Conservation (phyloP, 2,329 filamentous ascomycete genomes). For the Trichoderma sp. region DNA sequence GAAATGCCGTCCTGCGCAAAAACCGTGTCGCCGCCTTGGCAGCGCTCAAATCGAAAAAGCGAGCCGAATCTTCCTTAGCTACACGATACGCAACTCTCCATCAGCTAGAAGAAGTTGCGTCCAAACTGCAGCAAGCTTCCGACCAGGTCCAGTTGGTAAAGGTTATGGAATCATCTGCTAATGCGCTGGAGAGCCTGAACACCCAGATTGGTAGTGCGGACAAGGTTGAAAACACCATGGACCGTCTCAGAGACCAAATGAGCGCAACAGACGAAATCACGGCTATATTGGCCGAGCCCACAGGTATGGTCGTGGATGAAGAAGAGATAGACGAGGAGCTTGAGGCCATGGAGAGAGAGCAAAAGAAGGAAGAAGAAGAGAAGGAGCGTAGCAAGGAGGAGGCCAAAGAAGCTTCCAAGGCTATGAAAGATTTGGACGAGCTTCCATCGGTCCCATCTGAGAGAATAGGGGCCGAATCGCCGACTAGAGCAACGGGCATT, state of each 20-base stretch:
- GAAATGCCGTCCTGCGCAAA: slow-evolving; percentile 67
- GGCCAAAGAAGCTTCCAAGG: slow-evolving; percentile 39
- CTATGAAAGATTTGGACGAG: slow-evolving; percentile 53
- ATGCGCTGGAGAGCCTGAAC: slow-evolving; percentile 71
- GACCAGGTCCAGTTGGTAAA: slow-evolving; percentile 81
- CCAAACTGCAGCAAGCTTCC: slow-evolving; percentile 79
- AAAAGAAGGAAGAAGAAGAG: slow-evolving; percentile 52
- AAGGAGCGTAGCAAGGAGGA: slow-evolving; percentile 37
- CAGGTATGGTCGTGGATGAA: slow-evolving; percentile 63
- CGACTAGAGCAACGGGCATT: slow-evolving; percentile 40
- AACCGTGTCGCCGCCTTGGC: slow-evolving; percentile 74
- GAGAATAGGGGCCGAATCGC: slow-evolving; percentile 23
- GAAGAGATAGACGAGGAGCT: slow-evolving; percentile 85
- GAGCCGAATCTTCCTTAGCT: slow-evolving; percentile 70
- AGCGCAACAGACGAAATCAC: slow-evolving; percentile 77
- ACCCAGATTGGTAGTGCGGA: slow-evolving; percentile 73
- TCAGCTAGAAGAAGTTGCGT: slow-evolving; percentile 79
- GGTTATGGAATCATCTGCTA: slow-evolving; percentile 75
- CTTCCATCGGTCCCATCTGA: slow-evolving; percentile 39
- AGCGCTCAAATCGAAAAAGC: slow-evolving; percentile 77
- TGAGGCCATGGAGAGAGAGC: slow-evolving; percentile 65
- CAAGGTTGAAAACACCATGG: slow-evolving; percentile 71
- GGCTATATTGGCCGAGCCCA: slow-evolving; percentile 66
- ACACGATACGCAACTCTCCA: slow-evolving; percentile 69
- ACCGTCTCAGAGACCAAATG: slow-evolving; percentile 76